Percentiles rank a stretch among this genome's conserved stretches.
Conservation (phyloP, 805 yeast genomes). For the Candida piceae region DNA sequence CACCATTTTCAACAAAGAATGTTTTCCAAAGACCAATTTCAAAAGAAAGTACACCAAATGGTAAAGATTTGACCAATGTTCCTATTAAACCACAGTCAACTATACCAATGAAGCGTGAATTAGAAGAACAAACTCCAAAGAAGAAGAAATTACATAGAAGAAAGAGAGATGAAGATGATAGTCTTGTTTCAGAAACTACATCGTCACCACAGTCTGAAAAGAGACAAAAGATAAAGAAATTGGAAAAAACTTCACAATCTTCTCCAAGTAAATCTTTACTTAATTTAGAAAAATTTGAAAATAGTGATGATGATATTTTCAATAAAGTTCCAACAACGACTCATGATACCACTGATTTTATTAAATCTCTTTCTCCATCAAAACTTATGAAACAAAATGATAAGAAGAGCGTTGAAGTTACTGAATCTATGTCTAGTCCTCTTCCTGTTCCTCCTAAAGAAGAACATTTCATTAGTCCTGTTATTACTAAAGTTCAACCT, state of each 20-base stretch:
- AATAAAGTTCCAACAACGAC: slow-evolving; percentile 5
- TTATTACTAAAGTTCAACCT: too few relatives aligned
- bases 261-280: slow-evolving; percentile 13
- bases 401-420: too few relatives aligned
- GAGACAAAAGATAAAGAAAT: background rate
- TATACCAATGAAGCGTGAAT: slow-evolving; percentile 16
- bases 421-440: too few relatives aligned
- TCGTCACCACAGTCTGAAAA: slow-evolving; percentile 6
- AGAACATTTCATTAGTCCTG: too few relatives aligned
- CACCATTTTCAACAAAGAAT: background rate
- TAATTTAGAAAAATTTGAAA: slow-evolving; percentile 21
- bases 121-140: slow-evolving; percentile 10
- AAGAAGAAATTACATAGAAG: slow-evolving; percentile 15
- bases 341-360: too few relatives aligned
- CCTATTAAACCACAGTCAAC: slow-evolving; percentile 5
- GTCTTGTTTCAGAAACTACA: slow-evolving; percentile 11
- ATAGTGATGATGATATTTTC: slow-evolving; percentile 14
- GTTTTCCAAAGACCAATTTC: too few relatives aligned
- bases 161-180: slow-evolving; percentile 5
- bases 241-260: background rate
- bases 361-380: too few relatives aligned
- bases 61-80: background rate
- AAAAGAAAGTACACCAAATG: background rate
- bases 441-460: too few relatives aligned
- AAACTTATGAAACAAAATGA: too few relatives aligned